Base-by-base conservation (phyloP, 1,284 basidiomycete genomes). In the Exobasidium cylindrosporum region DNA sequence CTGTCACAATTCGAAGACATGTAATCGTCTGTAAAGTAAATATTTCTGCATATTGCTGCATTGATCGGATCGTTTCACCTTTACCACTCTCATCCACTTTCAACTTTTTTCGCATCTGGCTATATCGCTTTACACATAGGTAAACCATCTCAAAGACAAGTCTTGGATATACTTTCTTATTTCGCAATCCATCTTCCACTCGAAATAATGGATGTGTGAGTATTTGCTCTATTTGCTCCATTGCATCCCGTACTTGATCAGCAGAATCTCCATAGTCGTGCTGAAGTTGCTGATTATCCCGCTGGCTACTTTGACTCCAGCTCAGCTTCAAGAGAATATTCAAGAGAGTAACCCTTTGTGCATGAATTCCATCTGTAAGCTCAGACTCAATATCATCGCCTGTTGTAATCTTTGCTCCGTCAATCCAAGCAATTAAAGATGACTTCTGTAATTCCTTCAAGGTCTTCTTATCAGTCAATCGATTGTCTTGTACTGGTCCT, bases 321-420 rank as follows among this genome's bases (percentile, higher is more conserved):
- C 84, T 84, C 0, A 89, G 84, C 71, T 95, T 89, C 32, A 93
- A 83, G 55, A 94, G 79, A 0, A 87, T 85, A 14, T 91, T 84
- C 1, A 96, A 82, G 4, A 95, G 83, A 4, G 85, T 85, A 6
- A 96, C 81, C 32, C 91, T 84, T 26, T 88, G 86, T 0, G 86
- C 85, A 72, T 96, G 91, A 29, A 93, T 87, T 1, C 86, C 86
- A 0, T 88, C 84, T 87, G 93, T 91, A 83, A 93, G 88, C 65
- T 92, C 88, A 0, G 92, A 92, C 4, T 83, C 84, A 24, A 90
- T 85, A 50, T 82, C 83, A 80, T 94, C 92, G 17, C 81, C 80
- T 0, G 90, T 86, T 28, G 93, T 85, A 1, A 68, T 54, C 24
- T 60, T 70, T 1, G 68, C 70, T 13, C 68, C 61, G 4, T 54